Percentiles rank a stretch among this genome's conserved stretches.
Conservation (phyloP, 805 yeast genomes). For the Kodamaea kakaduensis region DNA sequence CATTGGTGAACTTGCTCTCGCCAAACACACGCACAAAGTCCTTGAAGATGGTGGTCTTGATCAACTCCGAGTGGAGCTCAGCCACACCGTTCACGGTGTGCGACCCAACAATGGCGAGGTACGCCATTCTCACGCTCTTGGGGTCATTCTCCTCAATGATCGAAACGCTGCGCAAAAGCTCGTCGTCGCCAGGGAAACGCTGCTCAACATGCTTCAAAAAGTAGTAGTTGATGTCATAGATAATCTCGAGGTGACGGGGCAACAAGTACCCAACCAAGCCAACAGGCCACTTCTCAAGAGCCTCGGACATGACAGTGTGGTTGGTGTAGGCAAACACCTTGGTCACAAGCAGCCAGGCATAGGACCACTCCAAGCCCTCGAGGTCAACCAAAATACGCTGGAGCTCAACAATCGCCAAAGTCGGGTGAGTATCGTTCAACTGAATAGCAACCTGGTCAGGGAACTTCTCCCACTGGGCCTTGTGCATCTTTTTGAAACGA, state of each 20-base stretch:
- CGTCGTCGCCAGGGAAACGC: constrained; percentile 71
- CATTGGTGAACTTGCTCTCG: constrained; percentile 78
- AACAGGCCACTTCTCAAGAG: constrained; percentile 94
- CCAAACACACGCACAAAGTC: constrained; percentile 87
- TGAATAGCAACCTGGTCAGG: constrained; percentile 88
- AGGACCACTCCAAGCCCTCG: constrained; percentile 76
- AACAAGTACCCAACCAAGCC: constrained; percentile 70
- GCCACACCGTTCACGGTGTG: constrained; percentile 96
- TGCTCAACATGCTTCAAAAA: constrained; percentile 75
- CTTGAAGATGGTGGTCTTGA: constrained; percentile 82
- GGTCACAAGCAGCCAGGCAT: constrained; percentile 82
- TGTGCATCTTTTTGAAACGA: constrained; percentile 72
- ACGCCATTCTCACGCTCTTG: constrained; percentile 89
- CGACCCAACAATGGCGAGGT: constrained; percentile 84
- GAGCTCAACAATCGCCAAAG: constrained; percentile 84
- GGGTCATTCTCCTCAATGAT: constrained; percentile 78
- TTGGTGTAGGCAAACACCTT: constrained; percentile 86
- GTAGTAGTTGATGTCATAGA: constrained; percentile 76
- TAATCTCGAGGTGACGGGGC: constrained; percentile 89
- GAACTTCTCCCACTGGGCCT: constrained; percentile 75
- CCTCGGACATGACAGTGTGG: constrained; percentile 94
- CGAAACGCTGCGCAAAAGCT: constrained; percentile 65
- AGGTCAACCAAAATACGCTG: constrained; percentile 82
- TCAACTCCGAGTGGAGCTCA: constrained; percentile 87
- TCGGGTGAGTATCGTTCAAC: constrained; percentile 92